A percentile compares a stretch with the other conserved stretches of the same genome.
These are phyloP conservation scores for Pouteria campechiana DNA, from an alignment of 179 eudicot genomes.

Conservation along the genomic window DNA sequence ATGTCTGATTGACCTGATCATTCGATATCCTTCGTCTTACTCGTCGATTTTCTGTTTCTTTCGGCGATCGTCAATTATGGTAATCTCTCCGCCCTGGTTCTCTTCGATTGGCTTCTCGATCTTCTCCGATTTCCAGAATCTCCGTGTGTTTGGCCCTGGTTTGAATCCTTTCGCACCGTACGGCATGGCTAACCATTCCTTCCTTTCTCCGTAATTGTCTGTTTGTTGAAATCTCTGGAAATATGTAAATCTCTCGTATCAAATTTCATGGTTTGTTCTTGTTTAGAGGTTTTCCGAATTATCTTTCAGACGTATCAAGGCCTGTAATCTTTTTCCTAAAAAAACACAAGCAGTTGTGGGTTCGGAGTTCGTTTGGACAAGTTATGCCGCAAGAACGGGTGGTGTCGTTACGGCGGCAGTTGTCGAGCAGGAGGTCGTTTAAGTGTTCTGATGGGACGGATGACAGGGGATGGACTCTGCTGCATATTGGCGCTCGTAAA, in stretches of 20 bases:
- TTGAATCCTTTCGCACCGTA: slow-evolving; percentile 87
- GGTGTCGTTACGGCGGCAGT: slow-evolving; percentile 20
- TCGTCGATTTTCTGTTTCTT: too few relatives aligned
- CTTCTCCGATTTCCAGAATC: slow-evolving; percentile 23
- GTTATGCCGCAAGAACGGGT: slow-evolving; percentile 26
- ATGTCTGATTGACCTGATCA: too few relatives aligned
- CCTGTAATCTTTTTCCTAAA: too few relatives aligned
- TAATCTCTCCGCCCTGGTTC: background rate
- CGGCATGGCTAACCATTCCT: slow-evolving; percentile 67
- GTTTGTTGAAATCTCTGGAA: background rate
- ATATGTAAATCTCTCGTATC: too few relatives aligned
- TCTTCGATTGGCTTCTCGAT: slow-evolving; percentile 5
- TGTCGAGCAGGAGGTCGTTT: slow-evolving; percentile 24
- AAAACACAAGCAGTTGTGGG: too few relatives aligned
- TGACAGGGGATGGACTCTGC: slow-evolving; percentile 94
- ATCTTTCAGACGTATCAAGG: too few relatives aligned
- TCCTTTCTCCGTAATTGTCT: slow-evolving; percentile 17
- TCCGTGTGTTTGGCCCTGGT: slow-evolving; percentile 90
- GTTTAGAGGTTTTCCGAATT: too few relatives aligned
- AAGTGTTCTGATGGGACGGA: slow-evolving; percentile 36
- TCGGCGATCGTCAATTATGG: slow-evolving; percentile 13
- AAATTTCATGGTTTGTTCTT: too few relatives aligned
- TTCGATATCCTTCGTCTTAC: too few relatives aligned
- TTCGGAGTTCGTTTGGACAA: slow-evolving; percentile 6
- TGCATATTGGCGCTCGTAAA: slow-evolving; percentile 70